Evolutionary conservation across 1,284 basidiomycete species (phyloP).

Genomic region (Pseudozyma pruni): DNA sequence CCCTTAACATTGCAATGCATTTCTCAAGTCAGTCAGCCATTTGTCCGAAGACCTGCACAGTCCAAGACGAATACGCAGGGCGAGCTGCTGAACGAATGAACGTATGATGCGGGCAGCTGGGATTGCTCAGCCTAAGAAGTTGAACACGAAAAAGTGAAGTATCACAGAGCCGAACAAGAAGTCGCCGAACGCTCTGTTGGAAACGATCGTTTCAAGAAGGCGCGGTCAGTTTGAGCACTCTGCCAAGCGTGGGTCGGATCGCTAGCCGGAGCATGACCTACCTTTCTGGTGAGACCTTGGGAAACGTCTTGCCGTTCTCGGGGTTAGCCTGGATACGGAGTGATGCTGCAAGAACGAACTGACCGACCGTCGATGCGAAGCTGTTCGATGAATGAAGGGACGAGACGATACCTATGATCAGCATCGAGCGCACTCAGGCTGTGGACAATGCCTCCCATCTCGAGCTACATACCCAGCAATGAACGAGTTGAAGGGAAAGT

Average conservation of each 20-base stretch:
- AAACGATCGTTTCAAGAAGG: conserved; percentile 16
- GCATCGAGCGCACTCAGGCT: not conserved
- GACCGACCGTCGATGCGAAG: conserved; percentile 91
- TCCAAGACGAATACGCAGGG: too few species aligned
- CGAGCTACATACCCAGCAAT: conserved; percentile 80
- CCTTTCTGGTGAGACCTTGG: conserved; percentile 88
- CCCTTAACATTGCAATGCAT: conserved; percentile 19
- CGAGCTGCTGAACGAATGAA: too few species aligned
- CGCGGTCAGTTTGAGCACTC: not conserved
- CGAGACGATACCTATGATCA: not conserved
- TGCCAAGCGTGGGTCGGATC: too few species aligned
- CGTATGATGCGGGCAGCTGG: too few species aligned
- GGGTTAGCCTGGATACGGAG: conserved; percentile 92
- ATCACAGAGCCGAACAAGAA: conserved; percentile 93
- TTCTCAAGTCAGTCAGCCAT: too few species aligned
- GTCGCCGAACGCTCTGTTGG: conserved; percentile 78
- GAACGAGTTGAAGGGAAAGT: conserved; percentile 97
- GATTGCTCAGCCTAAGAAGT: conserved; percentile 80
- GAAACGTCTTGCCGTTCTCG: conserved; percentile 73
- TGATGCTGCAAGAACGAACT: conserved; percentile 94
- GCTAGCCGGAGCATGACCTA: conserved; percentile 68
- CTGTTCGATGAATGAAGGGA: conserved; percentile 70
- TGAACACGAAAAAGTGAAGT: conserved; percentile 97
- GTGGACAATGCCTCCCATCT: not conserved
- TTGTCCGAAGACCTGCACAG: too few species aligned